A percentile compares a stretch with the other conserved stretches of the same genome.
These are phyloP conservation scores for Eucalyptus brandiana DNA, from an alignment of 345 rosid species.

Conservation along the genomic window DNA sequence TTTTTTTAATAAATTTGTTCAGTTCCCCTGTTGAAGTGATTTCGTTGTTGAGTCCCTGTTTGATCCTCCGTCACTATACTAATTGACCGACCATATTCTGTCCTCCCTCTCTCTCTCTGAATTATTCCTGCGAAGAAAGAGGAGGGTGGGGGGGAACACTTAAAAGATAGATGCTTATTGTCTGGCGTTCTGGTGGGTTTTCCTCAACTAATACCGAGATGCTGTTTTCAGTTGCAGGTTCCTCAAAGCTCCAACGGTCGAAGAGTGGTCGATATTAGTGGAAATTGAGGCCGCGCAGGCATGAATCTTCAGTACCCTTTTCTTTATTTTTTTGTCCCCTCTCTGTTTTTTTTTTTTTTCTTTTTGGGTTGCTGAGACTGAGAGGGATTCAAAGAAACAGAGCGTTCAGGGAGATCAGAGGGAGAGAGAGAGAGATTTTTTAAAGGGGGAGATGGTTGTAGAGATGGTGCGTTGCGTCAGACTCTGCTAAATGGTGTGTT, in stretches of 20 bases:
- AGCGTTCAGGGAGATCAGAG: background rate
- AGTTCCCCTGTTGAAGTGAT: conserved; percentile 20
- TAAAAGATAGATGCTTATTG: conserved; percentile 59
- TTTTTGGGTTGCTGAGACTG: background rate
- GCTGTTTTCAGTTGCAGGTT: conserved; percentile 82
- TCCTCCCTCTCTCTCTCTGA: conserved; percentile 16
- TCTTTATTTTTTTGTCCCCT: background rate
- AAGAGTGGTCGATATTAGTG: conserved; percentile 16
- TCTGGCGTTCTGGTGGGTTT: conserved; percentile 68
- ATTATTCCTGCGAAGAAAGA: conserved; percentile 14
- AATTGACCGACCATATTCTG: background rate
- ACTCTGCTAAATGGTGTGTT: conserved; percentile 28
- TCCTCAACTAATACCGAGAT: conserved; percentile 62
- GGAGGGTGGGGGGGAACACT: background rate
- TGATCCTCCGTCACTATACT: conserved; percentile 9
- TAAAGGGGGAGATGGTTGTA: background rate
- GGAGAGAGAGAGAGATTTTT: background rate
- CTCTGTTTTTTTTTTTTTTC: background rate
- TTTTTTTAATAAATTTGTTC: conserved; percentile 9
- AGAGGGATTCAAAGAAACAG: background rate
- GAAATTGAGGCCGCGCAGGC: conserved; percentile 42
- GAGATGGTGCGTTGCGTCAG: conserved; percentile 4
- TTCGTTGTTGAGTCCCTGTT: conserved; percentile 27
- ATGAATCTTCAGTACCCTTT: background rate
- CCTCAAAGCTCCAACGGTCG: conserved; percentile 41